Base-by-base conservation (phyloP, 306 rosid species). In the Hylodesmum podocarpum region DNA sequence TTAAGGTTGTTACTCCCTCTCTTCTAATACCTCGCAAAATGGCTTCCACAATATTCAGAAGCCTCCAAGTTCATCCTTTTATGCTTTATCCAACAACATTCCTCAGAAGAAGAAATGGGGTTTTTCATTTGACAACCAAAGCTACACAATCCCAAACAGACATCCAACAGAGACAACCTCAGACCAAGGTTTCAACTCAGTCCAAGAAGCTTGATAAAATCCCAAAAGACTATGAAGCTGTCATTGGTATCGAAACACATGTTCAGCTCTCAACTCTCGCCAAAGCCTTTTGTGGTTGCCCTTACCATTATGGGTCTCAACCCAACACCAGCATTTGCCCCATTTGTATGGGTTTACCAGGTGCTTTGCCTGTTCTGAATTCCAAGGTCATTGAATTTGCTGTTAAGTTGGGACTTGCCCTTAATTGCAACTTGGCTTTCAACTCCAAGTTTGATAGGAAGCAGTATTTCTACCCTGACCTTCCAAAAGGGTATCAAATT, bases 401-500 rank as follows among this genome's bases (percentile, higher is more conserved):
- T 21, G 87, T 95, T 12, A 92, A 89, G 73, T 66, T 92, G 66
- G 97, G 97, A 0, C 92, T 89, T 70, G 97, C 99, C 19, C 93
- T 95, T 70, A 95, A 95, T 71, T 92, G 97, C 73, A 90, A 89
- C 41, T 72, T 95, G 81, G 80, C 93, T 80, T 76, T 90, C 39
- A 83, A 89, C 80, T 95, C 98, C 28, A 95, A 89, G 83, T 95
- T 95, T 80, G 98, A 95, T 78, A 92, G 98, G 90, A 92, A 92
- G 82, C 97, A 95, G 53, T 95, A 95, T 82, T 92, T 95, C 59
- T 95, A 92, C 68, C 97, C 96, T 0, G 98, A 94, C 80, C 96
- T 95, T 78, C 98, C 98, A 1, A 95, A 95, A 80, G 98, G 98
- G 46, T 95, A 90, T 81, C 97, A 95, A 73, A 95, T 95, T 82